phyloP scores from a whole-genome alignment of 345 rosid species.

The Abelmoschus esculentus region DNA sequence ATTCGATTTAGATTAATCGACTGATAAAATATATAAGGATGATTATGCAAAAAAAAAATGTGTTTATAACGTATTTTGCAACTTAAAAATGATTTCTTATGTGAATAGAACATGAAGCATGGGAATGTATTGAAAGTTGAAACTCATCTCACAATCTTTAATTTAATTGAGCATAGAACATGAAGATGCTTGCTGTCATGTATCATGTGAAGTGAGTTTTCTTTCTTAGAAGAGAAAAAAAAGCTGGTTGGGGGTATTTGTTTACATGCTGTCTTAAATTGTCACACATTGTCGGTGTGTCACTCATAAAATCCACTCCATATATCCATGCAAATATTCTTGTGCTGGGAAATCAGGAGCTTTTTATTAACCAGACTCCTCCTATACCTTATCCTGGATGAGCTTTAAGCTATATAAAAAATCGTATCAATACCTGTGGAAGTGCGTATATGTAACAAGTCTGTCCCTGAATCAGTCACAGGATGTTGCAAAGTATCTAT shows the following conservation, averaged over 20 bases:
- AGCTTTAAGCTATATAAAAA: neutral
- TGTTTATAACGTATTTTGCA: too few relatives aligned
- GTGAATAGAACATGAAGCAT: neutral
- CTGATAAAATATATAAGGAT: too few relatives aligned
- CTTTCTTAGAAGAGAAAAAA: neutral
- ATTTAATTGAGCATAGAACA: neutral
- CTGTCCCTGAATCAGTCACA: neutral
- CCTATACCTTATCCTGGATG: too few relatives aligned
- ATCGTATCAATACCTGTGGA: neutral
- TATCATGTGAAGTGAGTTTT: neutral
- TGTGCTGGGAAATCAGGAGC: conserved; percentile 1
- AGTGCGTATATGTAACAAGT: neutral
- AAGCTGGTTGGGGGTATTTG: neutral
- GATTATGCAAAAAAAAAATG: too few relatives aligned
- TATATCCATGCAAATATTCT: neutral
- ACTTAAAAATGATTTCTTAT: too few relatives aligned
- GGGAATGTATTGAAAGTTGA: neutral
- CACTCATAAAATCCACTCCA: neutral
- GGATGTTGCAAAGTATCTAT: neutral
- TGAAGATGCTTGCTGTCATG: neutral
- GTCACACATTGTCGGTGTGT: conserved; percentile 24
- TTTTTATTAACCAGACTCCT: neutral
- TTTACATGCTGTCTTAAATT: conserved; percentile 13
- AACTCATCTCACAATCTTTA: neutral
- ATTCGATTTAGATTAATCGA: too few relatives aligned